phyloP scores from a whole-genome alignment of 1,139 yeast genomes.

The Suhomyces anneliseae region DNA sequence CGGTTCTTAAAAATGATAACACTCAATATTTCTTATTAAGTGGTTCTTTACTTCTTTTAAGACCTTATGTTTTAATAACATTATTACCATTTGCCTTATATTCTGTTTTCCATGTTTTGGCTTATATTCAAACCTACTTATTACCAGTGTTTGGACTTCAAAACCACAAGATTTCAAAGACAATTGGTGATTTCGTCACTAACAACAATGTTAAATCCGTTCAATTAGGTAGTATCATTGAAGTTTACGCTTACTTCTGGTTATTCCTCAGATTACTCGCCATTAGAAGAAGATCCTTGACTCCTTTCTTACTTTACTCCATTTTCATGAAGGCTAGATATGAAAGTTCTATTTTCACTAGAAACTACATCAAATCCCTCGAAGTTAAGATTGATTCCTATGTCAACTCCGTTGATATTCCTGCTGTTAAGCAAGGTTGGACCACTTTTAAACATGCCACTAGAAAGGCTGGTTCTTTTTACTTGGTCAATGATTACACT shows the following conservation, averaged over 20 bases:
- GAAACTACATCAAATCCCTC: slow-evolving; percentile 65
- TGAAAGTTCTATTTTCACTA: slow-evolving; percentile 74
- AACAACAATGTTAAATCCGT: slow-evolving; percentile 70
- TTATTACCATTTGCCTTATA: slow-evolving; percentile 67
- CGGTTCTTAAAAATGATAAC: slow-evolving; percentile 59
- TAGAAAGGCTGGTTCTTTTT: slow-evolving; percentile 33
- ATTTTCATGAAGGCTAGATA: slow-evolving; percentile 75
- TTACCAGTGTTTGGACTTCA: slow-evolving; percentile 64
- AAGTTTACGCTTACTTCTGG: slow-evolving; percentile 55
- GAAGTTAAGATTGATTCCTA: slow-evolving; percentile 73
- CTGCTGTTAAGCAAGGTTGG: slow-evolving; percentile 67
- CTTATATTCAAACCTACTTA: slow-evolving; percentile 62
- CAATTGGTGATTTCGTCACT: slow-evolving; percentile 56
- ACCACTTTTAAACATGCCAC: slow-evolving; percentile 49
- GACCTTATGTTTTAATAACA: slow-evolving; percentile 54
- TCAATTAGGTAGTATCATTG: slow-evolving; percentile 69
- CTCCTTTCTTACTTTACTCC: slow-evolving; percentile 57
- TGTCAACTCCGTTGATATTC: slow-evolving; percentile 52
- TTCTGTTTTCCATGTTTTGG: slow-evolving; percentile 71
- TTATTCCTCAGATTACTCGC: slow-evolving; percentile 55
- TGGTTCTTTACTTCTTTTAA: slow-evolving; percentile 54
- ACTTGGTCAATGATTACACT: slow-evolving; percentile 39
- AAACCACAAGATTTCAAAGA: slow-evolving; percentile 35
- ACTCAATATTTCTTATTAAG: slow-evolving; percentile 64
- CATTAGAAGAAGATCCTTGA: slow-evolving; percentile 65